Evolutionary conservation across 1,284 basidiomycete genomes (phyloP).

Genomic region (Pterulicium gracile): DNA sequence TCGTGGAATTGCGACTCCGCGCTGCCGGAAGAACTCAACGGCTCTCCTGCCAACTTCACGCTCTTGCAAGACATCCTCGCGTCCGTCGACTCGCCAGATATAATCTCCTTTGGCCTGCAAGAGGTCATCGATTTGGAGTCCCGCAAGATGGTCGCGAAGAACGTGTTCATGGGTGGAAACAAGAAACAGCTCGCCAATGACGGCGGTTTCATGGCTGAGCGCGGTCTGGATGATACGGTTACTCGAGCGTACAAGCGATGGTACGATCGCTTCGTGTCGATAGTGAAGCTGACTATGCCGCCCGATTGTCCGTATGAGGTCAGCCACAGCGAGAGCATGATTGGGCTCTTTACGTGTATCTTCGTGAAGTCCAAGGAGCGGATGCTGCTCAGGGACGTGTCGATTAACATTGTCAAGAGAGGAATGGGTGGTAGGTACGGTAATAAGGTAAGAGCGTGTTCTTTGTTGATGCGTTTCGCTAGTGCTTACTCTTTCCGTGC

Average conservation of each 20-base stretch:
- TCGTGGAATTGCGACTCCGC: slow-evolving; percentile 94
- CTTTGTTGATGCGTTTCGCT: too few relatives aligned
- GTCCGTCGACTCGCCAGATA: slow-evolving; percentile 70
- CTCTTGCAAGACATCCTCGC: slow-evolving; percentile 67
- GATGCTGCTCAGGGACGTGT: slow-evolving; percentile 53
- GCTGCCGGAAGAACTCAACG: slow-evolving; percentile 64
- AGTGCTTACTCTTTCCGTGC: slow-evolving; percentile 3
- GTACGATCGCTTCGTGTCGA: slow-evolving; percentile 73
- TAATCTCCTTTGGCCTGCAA: slow-evolving; percentile 92
- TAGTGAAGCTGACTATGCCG: slow-evolving; percentile 62
- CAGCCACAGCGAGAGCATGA: slow-evolving; percentile 80
- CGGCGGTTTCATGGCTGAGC: background rate
- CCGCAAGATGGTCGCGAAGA: slow-evolving; percentile 86
- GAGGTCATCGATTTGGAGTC: slow-evolving; percentile 93
- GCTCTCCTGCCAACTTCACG: slow-evolving; percentile 50
- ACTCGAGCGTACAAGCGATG: slow-evolving; percentile 80
- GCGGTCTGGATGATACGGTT: slow-evolving; percentile 47
- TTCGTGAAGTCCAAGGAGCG: slow-evolving; percentile 68
- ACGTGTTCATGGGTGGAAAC: slow-evolving; percentile 59
- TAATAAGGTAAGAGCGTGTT: slow-evolving; percentile 89
- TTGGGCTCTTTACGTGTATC: slow-evolving; percentile 84
- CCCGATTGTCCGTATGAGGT: slow-evolving; percentile 63
- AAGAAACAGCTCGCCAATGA: slow-evolving; percentile 11
- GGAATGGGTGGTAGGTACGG: slow-evolving; percentile 91
- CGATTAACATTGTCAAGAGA: slow-evolving; percentile 77